These are phyloP conservation scores for Gracilaria gracilis DNA, from an alignment of 23 red algal genomes.

Conservation along the genomic window DNA sequence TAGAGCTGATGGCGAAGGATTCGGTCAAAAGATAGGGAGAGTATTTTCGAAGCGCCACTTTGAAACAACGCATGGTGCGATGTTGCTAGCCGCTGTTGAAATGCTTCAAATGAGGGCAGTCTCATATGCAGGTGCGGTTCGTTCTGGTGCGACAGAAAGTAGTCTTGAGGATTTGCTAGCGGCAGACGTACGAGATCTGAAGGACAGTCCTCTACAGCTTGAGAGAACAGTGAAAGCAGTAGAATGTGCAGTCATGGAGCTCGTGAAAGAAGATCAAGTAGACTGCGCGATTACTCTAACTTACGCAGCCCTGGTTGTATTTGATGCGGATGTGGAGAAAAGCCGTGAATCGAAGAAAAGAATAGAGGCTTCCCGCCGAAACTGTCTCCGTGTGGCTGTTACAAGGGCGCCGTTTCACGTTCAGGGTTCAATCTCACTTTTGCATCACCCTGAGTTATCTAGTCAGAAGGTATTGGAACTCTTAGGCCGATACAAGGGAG, in stretches of 20 bases:
- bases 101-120: conserved; percentile 31
- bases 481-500: conserved; percentile 13
- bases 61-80: conserved; percentile 26
- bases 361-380: conserved; percentile 31
- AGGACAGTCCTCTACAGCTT: conserved; percentile 25
- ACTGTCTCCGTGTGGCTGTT: conserved; percentile 59
- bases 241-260: conserved; percentile 38
- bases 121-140: conserved; percentile 37
- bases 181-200: conserved; percentile 24
- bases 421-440: conserved; percentile 47
- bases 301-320: conserved; percentile 32
- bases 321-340: conserved; percentile 6
- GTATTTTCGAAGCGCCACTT: conserved; percentile 34
- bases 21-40: neutral
- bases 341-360: neutral
- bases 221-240: conserved; percentile 40
- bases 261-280: conserved; percentile 61
- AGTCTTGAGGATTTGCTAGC: conserved; percentile 21
- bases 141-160: conserved; percentile 44
- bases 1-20: conserved; percentile 2
- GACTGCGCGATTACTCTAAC: conserved; percentile 42
- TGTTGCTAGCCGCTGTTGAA: conserved; percentile 47
- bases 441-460: conserved; percentile 53
- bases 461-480: conserved; percentile 44
- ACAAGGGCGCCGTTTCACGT: conserved; percentile 57